Percentiles rank a stretch among this genome's conserved stretches.
These are phyloP conservation scores for Francoa sonchifolia DNA, from an alignment of 441 rosid genomes.

Conservation along the genomic window DNA sequence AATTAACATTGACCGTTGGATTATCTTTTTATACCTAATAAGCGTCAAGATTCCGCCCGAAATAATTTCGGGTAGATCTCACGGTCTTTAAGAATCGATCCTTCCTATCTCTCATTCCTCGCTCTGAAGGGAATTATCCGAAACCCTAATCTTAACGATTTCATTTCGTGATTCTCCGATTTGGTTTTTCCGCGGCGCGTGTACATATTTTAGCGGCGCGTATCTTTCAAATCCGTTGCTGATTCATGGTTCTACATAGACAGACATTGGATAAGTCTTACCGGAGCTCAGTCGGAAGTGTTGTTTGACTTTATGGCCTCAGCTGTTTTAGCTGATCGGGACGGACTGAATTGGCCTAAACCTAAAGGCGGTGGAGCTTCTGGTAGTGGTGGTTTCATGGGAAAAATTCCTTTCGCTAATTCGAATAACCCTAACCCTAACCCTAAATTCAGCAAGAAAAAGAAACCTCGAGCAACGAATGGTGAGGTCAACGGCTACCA, in stretches of 20 bases:
- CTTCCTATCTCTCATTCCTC: slow-evolving; percentile 13
- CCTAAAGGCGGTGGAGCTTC: too few species aligned
- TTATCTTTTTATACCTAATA: slow-evolving; percentile 2
- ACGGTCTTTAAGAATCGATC: slow-evolving; percentile 59
- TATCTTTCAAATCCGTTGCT: neutral
- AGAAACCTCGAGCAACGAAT: slow-evolving; percentile 23
- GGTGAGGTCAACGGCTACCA: slow-evolving; percentile 16
- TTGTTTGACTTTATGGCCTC: slow-evolving; percentile 43
- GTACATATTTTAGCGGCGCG: neutral
- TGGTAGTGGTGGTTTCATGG: slow-evolving; percentile 33
- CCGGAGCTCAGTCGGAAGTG: slow-evolving; percentile 15
- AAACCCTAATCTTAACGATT: too few species aligned
- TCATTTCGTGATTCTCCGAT: too few species aligned
- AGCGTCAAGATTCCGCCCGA: slow-evolving; percentile 29
- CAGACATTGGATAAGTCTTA: slow-evolving; percentile 8
- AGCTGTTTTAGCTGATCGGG: slow-evolving; percentile 48
- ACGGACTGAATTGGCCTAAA: slow-evolving; percentile 45
- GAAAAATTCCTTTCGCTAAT: slow-evolving; percentile 32
- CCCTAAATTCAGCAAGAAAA: slow-evolving; percentile 25
- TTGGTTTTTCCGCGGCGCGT: too few species aligned
- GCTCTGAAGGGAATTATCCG: too few species aligned
- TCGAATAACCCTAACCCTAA: slow-evolving; percentile 38
- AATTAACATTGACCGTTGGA: too few species aligned
- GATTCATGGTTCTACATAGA: too few species aligned
- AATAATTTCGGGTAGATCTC: slow-evolving; percentile 38